Percentiles rank a stretch among this genome's conserved stretches.
phyloP scores from a whole-genome alignment of 306 rosid genomes.

The Benincasa hispida region DNA sequence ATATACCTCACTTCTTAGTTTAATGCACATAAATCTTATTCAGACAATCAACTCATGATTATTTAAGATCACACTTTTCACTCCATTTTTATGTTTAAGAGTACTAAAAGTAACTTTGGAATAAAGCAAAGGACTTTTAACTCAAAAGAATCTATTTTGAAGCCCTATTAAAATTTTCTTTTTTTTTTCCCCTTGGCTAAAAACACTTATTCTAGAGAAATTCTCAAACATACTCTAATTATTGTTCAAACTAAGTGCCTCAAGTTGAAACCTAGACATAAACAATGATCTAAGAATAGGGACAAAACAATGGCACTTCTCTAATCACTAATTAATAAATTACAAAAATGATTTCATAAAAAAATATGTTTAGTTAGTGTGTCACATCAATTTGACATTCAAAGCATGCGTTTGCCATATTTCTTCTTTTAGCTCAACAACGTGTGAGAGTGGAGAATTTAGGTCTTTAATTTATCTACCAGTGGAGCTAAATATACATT shows the following conservation, averaged over 20 bases:
- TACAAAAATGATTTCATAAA: not conserved
- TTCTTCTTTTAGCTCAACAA: not conserved
- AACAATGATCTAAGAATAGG: not conserved
- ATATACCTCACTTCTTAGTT: not conserved
- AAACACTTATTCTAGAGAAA: not conserved
- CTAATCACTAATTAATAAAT: not conserved
- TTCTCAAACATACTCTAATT: not conserved
- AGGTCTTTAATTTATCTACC: too few relatives aligned
- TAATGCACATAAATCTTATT: not conserved
- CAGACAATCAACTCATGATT: not conserved
- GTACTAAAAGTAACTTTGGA: too few relatives aligned
- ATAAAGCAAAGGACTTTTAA: too few relatives aligned
- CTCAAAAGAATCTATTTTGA: too few relatives aligned
- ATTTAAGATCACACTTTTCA: not conserved
- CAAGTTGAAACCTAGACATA: too few relatives aligned
- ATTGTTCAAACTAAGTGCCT: not conserved
- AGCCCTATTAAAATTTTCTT: too few relatives aligned
- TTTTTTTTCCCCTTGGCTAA: too few relatives aligned
- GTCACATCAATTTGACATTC: not conserved
- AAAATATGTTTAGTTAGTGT: not conserved
- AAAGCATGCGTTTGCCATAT: not conserved
- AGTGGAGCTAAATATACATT: too few relatives aligned
- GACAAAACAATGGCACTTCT: not conserved
- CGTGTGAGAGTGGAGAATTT: too few relatives aligned
- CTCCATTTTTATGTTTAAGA: not conserved